These are phyloP conservation scores for Pelargonium myrrhifolium DNA, from an alignment of 441 rosid species.

Conservation along the genomic window DNA sequence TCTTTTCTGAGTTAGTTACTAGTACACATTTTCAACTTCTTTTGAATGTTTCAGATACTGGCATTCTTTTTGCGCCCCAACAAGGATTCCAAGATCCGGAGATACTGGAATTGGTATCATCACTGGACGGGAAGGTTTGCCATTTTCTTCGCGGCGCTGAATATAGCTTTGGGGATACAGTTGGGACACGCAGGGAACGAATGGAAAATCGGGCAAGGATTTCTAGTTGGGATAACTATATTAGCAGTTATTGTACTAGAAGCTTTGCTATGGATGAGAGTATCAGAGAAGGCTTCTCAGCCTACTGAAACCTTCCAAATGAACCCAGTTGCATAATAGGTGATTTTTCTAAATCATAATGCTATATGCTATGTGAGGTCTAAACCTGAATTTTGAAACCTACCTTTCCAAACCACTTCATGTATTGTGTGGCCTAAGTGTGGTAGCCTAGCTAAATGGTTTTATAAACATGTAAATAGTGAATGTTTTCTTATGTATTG, in stretches of 20 bases:
- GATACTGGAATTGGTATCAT: constrained; percentile 89
- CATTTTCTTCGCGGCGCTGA: constrained; percentile 67
- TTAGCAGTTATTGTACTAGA: constrained; percentile 51
- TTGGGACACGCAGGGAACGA: constrained; percentile 46
- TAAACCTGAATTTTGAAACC: constrained; percentile 4
- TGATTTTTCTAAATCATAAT: too few species aligned
- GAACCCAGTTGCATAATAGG: constrained; percentile 43
- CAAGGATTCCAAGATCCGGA: constrained; percentile 62
- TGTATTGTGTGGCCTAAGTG: neutral
- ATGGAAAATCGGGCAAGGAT: constrained; percentile 72
- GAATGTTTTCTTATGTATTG: neutral
- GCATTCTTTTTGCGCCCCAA: constrained; percentile 74
- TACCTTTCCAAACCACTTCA: neutral
- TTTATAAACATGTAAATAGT: neutral
- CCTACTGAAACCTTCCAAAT: constrained; percentile 48
- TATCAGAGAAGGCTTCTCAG: constrained; percentile 24
- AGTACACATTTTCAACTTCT: neutral
- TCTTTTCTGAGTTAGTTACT: too few species aligned
- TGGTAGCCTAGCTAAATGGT: neutral
- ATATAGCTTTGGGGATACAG: constrained; percentile 58
- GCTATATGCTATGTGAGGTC: neutral
- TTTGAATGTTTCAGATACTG: constrained; percentile 39
- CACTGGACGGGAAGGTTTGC: constrained; percentile 74
- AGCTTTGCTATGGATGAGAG: constrained; percentile 38
- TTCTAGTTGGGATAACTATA: constrained; percentile 44